Evolutionary conservation across 2,329 filamentous ascomycete genomes (phyloP).

Genomic region (Aspergillus sp.): DNA sequence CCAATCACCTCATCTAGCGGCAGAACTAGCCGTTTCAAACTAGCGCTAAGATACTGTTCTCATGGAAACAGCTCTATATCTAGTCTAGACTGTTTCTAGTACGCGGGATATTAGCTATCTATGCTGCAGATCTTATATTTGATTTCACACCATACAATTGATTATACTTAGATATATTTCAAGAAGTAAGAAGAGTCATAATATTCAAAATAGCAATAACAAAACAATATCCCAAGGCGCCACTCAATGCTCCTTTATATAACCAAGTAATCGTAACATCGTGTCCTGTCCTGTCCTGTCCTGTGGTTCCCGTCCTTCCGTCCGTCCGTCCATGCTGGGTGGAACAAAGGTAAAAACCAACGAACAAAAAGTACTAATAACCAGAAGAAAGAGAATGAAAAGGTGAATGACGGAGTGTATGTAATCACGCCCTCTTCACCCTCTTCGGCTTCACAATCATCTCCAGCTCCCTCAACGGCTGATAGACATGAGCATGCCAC

Average conservation of each 20-base stretch:
- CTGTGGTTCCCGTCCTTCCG: background rate
- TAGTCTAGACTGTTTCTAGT: background rate
- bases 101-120: background rate
- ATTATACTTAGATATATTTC: background rate
- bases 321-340: background rate
- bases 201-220: background rate
- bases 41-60: slow-evolving; percentile 1
- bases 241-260: slow-evolving; percentile 39
- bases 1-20: background rate
- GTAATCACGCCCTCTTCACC: background rate
- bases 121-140: background rate
- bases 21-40: background rate
- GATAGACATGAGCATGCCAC: slow-evolving; percentile 60
- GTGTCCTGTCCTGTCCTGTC: background rate
- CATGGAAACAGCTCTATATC: background rate
- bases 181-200: too few relatives aligned
- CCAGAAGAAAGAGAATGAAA: background rate
- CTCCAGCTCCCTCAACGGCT: slow-evolving; percentile 44
- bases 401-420: background rate
- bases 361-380: background rate
- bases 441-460: slow-evolving; percentile 5
- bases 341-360: background rate
- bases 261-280: background rate
- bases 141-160: too few relatives aligned
- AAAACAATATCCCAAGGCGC: slow-evolving; percentile 31